These are phyloP conservation scores for Collybia sordida DNA, from an alignment of 768 basidiomycete genomes.

Conservation along the genomic window DNA sequence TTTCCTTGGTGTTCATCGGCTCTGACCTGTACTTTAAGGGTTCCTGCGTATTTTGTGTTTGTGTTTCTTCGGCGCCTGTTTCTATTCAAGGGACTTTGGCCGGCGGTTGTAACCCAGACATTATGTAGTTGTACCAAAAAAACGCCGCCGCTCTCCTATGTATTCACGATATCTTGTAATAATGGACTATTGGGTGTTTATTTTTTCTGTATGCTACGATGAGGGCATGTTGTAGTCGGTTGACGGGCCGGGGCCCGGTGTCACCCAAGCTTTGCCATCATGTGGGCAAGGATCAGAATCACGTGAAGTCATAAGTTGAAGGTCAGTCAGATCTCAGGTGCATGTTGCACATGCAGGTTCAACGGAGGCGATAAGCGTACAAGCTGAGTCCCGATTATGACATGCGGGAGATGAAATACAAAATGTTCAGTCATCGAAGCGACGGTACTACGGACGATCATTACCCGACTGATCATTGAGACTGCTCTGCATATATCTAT, in stretches of 20 bases:
- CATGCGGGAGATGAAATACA: constrained; percentile 4
- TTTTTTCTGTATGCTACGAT: no score
- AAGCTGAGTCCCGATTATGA: neutral
- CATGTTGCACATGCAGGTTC: neutral
- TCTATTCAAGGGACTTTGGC: neutral
- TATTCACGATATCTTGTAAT: neutral
- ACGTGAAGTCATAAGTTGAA: neutral
- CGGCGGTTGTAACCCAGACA: neutral
- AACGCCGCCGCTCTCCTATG: neutral
- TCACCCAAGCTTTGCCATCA: no score
- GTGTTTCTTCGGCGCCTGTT: neutral
- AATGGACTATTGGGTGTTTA: no score
- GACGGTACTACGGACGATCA: neutral
- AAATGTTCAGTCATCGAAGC: neutral
- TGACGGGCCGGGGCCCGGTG: no score
- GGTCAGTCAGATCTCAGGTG: neutral
- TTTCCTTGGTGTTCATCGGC: neutral
- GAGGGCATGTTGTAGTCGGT: no score
- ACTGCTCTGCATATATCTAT: constrained; percentile 71
- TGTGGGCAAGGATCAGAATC: no score
- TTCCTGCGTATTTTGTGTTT: neutral
- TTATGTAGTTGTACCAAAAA: constrained; percentile 5
- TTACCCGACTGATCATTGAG: constrained; percentile 34
- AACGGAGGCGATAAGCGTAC: constrained; percentile 4
- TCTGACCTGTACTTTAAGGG: constrained; percentile 4